Percentiles rank a stretch among this genome's conserved stretches.
Conservation (phyloP, 768 basidiomycete species). For the Sarcomyxa edulis region DNA sequence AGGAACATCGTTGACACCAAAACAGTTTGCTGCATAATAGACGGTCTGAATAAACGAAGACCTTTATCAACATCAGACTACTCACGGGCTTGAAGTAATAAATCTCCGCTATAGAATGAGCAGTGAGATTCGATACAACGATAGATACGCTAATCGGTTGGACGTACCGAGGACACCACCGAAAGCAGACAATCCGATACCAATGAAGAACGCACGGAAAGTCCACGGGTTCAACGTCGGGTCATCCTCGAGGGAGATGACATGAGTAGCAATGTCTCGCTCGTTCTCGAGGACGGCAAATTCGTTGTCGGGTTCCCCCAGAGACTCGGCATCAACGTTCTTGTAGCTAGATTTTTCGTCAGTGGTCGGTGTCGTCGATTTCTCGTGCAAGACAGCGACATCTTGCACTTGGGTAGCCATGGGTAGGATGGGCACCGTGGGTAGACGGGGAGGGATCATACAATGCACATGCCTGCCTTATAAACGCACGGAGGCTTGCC, state of each 20-base stretch:
- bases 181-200: slow-evolving; percentile 40
- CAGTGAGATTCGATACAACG: slow-evolving; percentile 5
- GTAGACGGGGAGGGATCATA: background rate
- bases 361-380: slow-evolving; percentile 13
- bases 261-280: slow-evolving; percentile 40
- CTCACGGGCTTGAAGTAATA: slow-evolving; percentile 57
- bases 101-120: slow-evolving; percentile 38
- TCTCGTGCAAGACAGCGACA: slow-evolving; percentile 14
- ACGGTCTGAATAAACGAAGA: no score
- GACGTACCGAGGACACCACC: slow-evolving; percentile 43
- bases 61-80: no score
- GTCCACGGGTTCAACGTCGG: slow-evolving; percentile 41
- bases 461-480: no score
- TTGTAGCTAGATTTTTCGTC: slow-evolving; percentile 28
- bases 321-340: slow-evolving; percentile 29
- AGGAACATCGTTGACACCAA: slow-evolving; percentile 49
- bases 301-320: slow-evolving; percentile 18
- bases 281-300: slow-evolving; percentile 34
- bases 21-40: slow-evolving; percentile 39
- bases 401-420: background rate
- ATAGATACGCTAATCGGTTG: background rate
- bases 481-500: no score
- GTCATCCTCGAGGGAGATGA: slow-evolving; percentile 42
- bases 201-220: slow-evolving; percentile 39
- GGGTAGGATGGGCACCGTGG: background rate